Percentiles rank a stretch among this genome's conserved stretches.
Conservation (phyloP, 2,329 filamentous ascomycete genomes). For the Talaromyces sp. region DNA sequence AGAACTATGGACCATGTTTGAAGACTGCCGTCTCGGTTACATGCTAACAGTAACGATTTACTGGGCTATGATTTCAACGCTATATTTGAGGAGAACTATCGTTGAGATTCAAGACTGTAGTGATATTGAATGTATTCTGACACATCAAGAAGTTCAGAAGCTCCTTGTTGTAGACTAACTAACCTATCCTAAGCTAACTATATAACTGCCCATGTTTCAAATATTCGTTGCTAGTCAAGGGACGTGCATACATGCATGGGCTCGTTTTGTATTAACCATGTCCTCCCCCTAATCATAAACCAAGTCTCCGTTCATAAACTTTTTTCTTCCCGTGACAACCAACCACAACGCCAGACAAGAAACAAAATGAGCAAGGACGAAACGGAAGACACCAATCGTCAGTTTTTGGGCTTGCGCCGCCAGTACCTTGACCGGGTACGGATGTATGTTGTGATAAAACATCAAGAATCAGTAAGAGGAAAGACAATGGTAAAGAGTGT, state of each 20-base stretch:
- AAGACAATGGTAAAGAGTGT: neutral
- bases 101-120: neutral
- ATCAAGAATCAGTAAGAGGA: neutral
- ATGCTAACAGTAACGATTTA: neutral
- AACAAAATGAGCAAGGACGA: neutral
- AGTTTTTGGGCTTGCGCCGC: constrained; percentile 9
- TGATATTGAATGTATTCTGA: neutral
- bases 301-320: neutral
- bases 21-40: neutral
- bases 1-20: neutral
- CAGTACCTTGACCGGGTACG: neutral
- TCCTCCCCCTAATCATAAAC: neutral
- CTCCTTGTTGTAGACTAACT: constrained; percentile 15
- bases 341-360: neutral
- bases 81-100: too few species aligned
- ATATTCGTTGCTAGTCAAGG: neutral
- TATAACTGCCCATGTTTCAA: neutral
- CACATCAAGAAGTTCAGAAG: constrained; percentile 19
- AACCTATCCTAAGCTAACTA: neutral
- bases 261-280: neutral
- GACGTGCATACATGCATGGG: constrained; percentile 1
- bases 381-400: constrained; percentile 1
- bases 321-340: neutral
- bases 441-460: neutral
- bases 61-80: neutral